Evolutionary conservation across 164 flowering plant genomes (phyloP), one percentile per base, ranked within the genome.

Genomic region (Berberis thunbergii): DNA sequence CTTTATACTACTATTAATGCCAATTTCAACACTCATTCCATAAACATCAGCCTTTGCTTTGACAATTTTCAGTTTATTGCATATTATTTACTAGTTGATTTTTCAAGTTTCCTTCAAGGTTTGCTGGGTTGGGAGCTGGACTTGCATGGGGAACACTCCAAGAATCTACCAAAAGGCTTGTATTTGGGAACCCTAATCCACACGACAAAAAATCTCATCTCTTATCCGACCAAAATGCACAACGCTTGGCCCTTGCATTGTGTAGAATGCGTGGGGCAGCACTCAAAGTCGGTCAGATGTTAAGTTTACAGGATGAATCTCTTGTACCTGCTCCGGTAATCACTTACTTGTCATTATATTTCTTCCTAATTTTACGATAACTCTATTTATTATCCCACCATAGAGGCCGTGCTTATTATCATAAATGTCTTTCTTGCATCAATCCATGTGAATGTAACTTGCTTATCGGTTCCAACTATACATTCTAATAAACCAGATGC

Each of bases 191-290:
- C 2, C 76, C 84, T 41, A 56, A 57, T 43, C 65, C 84, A 45
- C 68, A 76, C 63, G 82, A 74, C 61, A 77, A 78, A 41, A n/a
- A 85, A 67, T 78, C 99, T 9, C 87, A 96, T 10, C 82, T 83
- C 57, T 70, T 95, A 46, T 89, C 96, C 6, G 92, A 89, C 50
- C 76, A 84, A 69, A 95, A 95, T 84, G 99, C 99, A 57, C 92
- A 95, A 67, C 86, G 97, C 41, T 74, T 95, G 73, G 99, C 99
- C 64, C 87, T 83, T 77, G 97, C 88, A 46, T 75, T 95, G 9
- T 95, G 99, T 76, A 78, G 97, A 78, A 95, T 95, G 99, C 97
- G 97, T 74, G 99, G 97, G 38, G 99, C 97, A 9, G 99, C 99
- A 43, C 91, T 95, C 65, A 95, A 95, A 63, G 43, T 95, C 48